Base-by-base conservation (phyloP, 1,284 basidiomycete genomes). In the Veloboletus limbatus region DNA sequence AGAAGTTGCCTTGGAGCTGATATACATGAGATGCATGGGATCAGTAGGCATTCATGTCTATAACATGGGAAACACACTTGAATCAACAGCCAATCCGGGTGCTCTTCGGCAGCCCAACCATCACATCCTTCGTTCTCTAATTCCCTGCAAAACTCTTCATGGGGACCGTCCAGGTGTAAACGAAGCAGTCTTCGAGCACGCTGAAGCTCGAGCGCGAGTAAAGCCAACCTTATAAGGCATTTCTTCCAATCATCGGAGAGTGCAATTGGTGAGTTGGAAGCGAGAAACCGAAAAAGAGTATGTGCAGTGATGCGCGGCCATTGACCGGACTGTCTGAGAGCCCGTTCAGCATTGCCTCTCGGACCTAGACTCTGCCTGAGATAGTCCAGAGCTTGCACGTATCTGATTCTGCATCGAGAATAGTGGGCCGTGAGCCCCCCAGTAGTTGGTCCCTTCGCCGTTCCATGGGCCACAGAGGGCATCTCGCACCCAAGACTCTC, bases 51-150 rank as follows among this genome's bases (percentile, higher is more conserved):
- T n/a, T 16, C 0, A 14, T 8, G 5, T 25, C 1, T 2, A 16
- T n/a, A 9, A 16, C 8, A 28, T 6, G 9, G 10, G 9, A 26
- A 6, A 43, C 48, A 8, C 14, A 74, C 72, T 65, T 78, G 75
- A 10, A 78, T 66, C 5, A 78, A 45, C 0, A 78, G 56, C 76
- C 77, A 79, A 45, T 76, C 75, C 1, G 65, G 53, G 40, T 66
- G 43, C 11, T 32, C 32, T 7, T 53, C 40, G 8, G 55, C 51
- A 31, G 55, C 37, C 44, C 53, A 42, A 4, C 41, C 48, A 20
- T 60, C 42, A 16, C 48, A 50, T 2, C 54, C 54, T 2, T 34
- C 49, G 27, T 72, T 70, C 21, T 58, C 46, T 2, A 65, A 35
- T 38, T 76, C 76, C 54, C 59, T 69, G n/a, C 26, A 49, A 32